Base-by-base conservation (phyloP, 179 eudicot genomes). In the Nepenthes alata region DNA sequence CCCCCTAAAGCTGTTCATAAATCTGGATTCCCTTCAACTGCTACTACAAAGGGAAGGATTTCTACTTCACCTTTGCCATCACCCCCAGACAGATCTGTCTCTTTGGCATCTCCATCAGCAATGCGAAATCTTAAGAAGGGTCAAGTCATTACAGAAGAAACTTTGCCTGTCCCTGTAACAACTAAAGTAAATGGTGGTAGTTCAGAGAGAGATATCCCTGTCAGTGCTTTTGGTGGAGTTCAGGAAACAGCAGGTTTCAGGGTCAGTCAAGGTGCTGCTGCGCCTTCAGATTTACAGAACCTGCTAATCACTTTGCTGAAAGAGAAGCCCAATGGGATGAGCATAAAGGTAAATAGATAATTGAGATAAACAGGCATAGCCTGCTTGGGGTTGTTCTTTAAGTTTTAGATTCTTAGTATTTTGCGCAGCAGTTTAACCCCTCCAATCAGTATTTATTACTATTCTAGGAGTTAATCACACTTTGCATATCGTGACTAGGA, bases 281-380 rank as follows among this genome's bases (percentile, higher is more conserved):
- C 73, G 69, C 68, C 79, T 50, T 57, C 68, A 58, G 94, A 87
- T 81, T 61, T 87, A 72, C 79, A 72, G 67, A 81, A 77, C 64
- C 49, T 76, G 77, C 75, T 94, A 63, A 70, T 83, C 70, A 77
- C 80, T 58, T 73, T 87, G 61, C 81, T 94, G 25, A 80, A 37
- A 71, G 88, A 85, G 72, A 81, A 82, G 56, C 83, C 85, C 12
- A 82, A 78, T 68, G 99, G 99, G 64, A 79, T 94, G 96, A 85
- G 81, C 73, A 56, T 90, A 34, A 90, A 87, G 91, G 99, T 94
- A 74, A 57, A 59, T 60, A 64, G 59, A 59, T 65, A 37, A 41
- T 35, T 8, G 15, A 44, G 35, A 15, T 15, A 14, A 53, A 15
- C 47, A 36, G 47, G 13, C 13, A 6, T 50, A 3, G 11, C 11